A percentile compares a stretch with the other conserved stretches of the same genome.
These are phyloP conservation scores for Geranium incanum DNA, from an alignment of 441 rosid species.

Conservation along the genomic window DNA sequence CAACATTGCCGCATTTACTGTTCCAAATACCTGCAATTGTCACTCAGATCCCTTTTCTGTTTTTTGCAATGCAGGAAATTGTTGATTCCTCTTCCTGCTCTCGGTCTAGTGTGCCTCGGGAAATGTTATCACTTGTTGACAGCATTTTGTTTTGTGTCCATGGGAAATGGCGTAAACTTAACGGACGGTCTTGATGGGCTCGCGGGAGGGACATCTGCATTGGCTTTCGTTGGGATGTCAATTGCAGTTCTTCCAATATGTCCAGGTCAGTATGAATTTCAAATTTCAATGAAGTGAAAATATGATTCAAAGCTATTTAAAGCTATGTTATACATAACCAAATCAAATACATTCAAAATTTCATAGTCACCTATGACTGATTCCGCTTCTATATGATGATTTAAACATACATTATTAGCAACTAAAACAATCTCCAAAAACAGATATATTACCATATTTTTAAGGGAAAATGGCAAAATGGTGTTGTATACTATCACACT, in stretches of 20 bases:
- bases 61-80: slow-evolving; percentile 51
- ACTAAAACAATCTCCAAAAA: neutral
- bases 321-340: neutral
- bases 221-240: slow-evolving; percentile 84
- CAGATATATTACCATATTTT: neutral
- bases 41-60: slow-evolving; percentile 12
- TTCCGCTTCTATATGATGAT: too few relatives aligned
- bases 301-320: neutral
- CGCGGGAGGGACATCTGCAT: slow-evolving; percentile 75
- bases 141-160: slow-evolving; percentile 65
- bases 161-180: slow-evolving; percentile 68
- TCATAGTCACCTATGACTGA: too few relatives aligned
- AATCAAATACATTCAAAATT: neutral
- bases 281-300: neutral
- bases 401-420: too few relatives aligned
- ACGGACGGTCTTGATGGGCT: slow-evolving; percentile 82
- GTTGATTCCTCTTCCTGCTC: slow-evolving; percentile 70
- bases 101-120: slow-evolving; percentile 74
- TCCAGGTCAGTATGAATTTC: slow-evolving; percentile 50
- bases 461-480: too few relatives aligned
- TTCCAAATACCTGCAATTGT: slow-evolving; percentile 1
- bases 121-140: slow-evolving; percentile 58
- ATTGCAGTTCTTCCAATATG: slow-evolving; percentile 81
- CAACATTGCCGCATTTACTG: neutral
- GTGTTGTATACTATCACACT: too few relatives aligned